Evolutionary conservation across 2,329 filamentous ascomycete genomes (phyloP).

Genomic region (Verruconis gallopava): DNA sequence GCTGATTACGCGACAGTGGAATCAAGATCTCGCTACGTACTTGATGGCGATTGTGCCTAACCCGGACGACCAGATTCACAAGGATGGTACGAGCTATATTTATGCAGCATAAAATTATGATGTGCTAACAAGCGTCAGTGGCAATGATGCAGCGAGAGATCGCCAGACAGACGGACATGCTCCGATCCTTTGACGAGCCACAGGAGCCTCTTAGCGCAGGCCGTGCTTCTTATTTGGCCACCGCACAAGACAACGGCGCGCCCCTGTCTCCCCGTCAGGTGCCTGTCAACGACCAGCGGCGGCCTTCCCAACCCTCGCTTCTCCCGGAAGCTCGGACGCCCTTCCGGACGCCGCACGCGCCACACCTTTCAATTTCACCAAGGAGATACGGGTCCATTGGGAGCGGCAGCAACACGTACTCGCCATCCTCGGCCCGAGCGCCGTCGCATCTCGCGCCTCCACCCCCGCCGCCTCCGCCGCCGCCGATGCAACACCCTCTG

Average conservation of each 20-base stretch:
- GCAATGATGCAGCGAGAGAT: slow-evolving; percentile 50
- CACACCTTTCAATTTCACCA: slow-evolving; percentile 67
- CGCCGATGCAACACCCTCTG: slow-evolving; percentile 44
- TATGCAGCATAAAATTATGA: slow-evolving; percentile 16
- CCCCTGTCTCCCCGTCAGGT: slow-evolving; percentile 81
- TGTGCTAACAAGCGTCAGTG: slow-evolving; percentile 26
- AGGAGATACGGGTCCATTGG: slow-evolving; percentile 82
- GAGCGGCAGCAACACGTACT: slow-evolving; percentile 46
- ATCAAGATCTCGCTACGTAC: slow-evolving; percentile 68
- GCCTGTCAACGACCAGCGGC: slow-evolving; percentile 70
- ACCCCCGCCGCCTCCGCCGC: slow-evolving; percentile 51
- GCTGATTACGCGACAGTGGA: slow-evolving; percentile 46
- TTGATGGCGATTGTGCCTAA: slow-evolving; percentile 62
- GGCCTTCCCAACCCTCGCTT: slow-evolving; percentile 46
- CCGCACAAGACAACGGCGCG: slow-evolving; percentile 38
- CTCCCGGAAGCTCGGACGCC: slow-evolving; percentile 36
- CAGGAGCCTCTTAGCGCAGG: slow-evolving; percentile 50
- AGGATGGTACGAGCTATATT: slow-evolving; percentile 55
- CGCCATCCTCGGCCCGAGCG: slow-evolving; percentile 61
- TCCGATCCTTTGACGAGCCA: slow-evolving; percentile 43
- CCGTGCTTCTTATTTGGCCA: slow-evolving; percentile 36
- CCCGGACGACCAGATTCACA: slow-evolving; percentile 62
- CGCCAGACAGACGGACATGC: slow-evolving; percentile 44
- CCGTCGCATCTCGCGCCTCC: slow-evolving; percentile 46
- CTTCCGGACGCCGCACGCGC: slow-evolving; percentile 65